Conservation (phyloP, 371 early-diverging fungal species). For the Blakeslea trispora region DNA sequence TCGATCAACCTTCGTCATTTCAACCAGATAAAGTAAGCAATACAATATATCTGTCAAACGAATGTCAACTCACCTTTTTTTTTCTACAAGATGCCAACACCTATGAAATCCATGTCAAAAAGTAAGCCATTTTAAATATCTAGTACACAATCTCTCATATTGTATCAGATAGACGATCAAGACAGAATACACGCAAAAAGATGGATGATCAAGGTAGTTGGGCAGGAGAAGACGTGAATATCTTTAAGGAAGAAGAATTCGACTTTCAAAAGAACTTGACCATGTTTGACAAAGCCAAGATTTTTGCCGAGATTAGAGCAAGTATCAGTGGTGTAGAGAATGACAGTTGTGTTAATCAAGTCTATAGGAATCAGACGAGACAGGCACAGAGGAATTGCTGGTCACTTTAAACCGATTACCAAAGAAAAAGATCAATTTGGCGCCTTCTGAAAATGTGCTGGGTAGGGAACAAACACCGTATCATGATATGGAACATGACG, state of each 20-base stretch:
- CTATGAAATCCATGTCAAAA: slow-evolving; percentile 16
- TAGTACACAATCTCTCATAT: too few relatives aligned
- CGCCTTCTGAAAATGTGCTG: slow-evolving; percentile 62
- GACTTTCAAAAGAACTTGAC: slow-evolving; percentile 79
- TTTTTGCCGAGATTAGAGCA: slow-evolving; percentile 82
- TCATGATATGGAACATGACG: slow-evolving; percentile 4
- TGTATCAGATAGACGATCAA: slow-evolving; percentile 19
- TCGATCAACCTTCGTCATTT: slow-evolving; percentile 15
- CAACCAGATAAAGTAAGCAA: slow-evolving; percentile 10
- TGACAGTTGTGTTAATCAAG: not conserved
- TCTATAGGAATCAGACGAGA: slow-evolving; percentile 69
- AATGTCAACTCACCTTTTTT: too few relatives aligned
- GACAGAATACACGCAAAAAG: slow-evolving; percentile 7
- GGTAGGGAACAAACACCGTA: slow-evolving; percentile 28
- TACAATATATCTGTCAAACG: too few relatives aligned
- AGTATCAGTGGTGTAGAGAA: too few relatives aligned
- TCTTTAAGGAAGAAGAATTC: slow-evolving; percentile 70
- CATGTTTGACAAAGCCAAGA: slow-evolving; percentile 78
- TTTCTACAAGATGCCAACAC: slow-evolving; percentile 1
- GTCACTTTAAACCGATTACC: slow-evolving; percentile 69
- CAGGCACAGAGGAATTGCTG: slow-evolving; percentile 69
- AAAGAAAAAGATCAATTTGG: slow-evolving; percentile 36
- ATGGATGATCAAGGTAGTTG: slow-evolving; percentile 38
- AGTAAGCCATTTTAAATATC: slow-evolving; percentile 10
- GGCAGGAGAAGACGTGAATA: slow-evolving; percentile 63